Evolutionary conservation across 1,284 basidiomycete genomes (phyloP), one percentile per base, ranked within the genome.

Genomic region (Fistulinella staudtii): DNA sequence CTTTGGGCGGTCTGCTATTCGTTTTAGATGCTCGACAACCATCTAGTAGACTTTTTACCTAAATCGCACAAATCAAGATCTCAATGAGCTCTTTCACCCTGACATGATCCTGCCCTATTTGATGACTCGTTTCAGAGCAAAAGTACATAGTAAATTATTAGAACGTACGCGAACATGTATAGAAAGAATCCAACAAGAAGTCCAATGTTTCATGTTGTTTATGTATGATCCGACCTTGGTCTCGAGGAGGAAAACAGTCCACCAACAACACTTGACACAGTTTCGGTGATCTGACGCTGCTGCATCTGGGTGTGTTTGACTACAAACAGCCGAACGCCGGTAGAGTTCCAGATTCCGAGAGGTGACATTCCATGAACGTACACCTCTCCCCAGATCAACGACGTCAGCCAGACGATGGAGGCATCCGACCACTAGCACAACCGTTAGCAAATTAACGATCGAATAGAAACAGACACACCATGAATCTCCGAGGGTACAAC

Each of bases 321-420:
- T 42, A 89, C 81, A 70, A 95, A 95, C 39, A 95, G 67, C 21
- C 88, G 80, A 15, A 94, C 89, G 35, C 81, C 85, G 9, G 92
- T 93, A 34, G 81, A 80, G 53, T 87, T 88, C 91, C 91, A 94
- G 29, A 92, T 80, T 7, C 89, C 89, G 24, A 92, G 69, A 5
- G 85, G 84, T 2, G 82, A 80, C 77, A 93, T 84, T 8, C 83
- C 85, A 30, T 83, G 82, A n/a, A 96, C 85, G 60, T 93, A 96
- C 18, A 93, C 80, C 60, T 93, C 90, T 34, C 93, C 93, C 91
- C 93, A 96, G 27, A 93, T 81, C 41, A 95, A 68, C 1, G 87
- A 90, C 8, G 90, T 89, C 36, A 94, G 73, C 93, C 93, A 95
- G 10, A 93, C 77, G 43, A 85, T 75, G 4, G 89, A 92, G 4